Evolutionary conservation across 2,329 filamentous ascomycete species (phyloP).

Genomic region (Xylaria hypoxylon): DNA sequence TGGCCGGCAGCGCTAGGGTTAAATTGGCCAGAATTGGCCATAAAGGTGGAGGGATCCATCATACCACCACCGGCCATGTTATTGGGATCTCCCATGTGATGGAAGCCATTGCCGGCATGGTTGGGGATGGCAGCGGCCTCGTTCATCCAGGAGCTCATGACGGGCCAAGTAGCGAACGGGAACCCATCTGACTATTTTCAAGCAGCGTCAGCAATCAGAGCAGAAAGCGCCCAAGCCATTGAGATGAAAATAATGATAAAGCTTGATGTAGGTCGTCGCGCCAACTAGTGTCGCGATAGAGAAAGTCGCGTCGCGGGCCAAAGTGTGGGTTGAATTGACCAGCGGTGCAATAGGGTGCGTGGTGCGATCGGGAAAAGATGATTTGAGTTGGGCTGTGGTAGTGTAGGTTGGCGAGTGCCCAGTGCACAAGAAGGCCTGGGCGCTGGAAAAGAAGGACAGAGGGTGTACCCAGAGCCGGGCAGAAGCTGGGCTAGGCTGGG

Average conservation of each 20-base stretch:
- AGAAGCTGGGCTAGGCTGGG: neutral
- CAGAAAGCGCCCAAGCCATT: slow-evolving; percentile 55
- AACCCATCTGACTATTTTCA: slow-evolving; percentile 61
- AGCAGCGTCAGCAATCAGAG: slow-evolving; percentile 58
- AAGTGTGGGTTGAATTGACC: slow-evolving; percentile 49
- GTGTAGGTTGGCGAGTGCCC: slow-evolving; percentile 29
- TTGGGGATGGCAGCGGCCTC: slow-evolving; percentile 72
- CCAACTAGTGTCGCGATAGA: slow-evolving; percentile 57
- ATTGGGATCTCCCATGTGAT: slow-evolving; percentile 72
- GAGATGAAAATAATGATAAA: slow-evolving; percentile 54
- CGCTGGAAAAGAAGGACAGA: slow-evolving; percentile 17
- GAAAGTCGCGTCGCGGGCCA: slow-evolving; percentile 58
- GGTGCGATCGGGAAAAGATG: slow-evolving; percentile 49
- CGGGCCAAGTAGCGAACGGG: slow-evolving; percentile 60
- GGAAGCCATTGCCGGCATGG: slow-evolving; percentile 77
- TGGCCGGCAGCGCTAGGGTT: slow-evolving; percentile 62
- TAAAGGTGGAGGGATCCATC: slow-evolving; percentile 74
- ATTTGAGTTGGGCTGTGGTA: slow-evolving; percentile 46
- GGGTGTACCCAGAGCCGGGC: neutral
- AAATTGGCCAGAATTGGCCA: slow-evolving; percentile 70
- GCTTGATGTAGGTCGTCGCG: slow-evolving; percentile 55
- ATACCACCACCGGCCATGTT: slow-evolving; percentile 62
- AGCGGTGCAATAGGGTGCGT: slow-evolving; percentile 43
- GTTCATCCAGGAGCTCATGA: slow-evolving; percentile 80
- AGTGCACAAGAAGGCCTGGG: slow-evolving; percentile 19